These are phyloP conservation scores for Mallotus nudiflorus DNA, from an alignment of 345 rosid genomes.

Conservation along the genomic window DNA sequence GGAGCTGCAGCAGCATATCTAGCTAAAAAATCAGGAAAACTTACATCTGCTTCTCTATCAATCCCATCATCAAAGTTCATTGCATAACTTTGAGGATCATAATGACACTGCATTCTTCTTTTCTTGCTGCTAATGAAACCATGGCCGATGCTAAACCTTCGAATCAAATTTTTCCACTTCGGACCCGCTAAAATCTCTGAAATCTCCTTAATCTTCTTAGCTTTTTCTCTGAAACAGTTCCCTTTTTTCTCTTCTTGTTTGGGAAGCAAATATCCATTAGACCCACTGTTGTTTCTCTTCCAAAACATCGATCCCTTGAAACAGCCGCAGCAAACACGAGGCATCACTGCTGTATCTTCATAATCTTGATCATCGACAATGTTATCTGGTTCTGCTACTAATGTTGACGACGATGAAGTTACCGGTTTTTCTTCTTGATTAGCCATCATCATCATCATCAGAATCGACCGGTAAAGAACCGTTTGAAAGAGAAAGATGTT, in stretches of 20 bases:
- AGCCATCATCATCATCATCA: background rate
- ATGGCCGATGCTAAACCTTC: slow-evolving; percentile 36
- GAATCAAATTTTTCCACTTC: slow-evolving; percentile 62
- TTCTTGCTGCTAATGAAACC: slow-evolving; percentile 34
- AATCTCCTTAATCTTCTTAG: slow-evolving; percentile 40
- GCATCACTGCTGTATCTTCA: slow-evolving; percentile 22
- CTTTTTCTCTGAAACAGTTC: slow-evolving; percentile 35
- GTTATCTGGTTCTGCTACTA: background rate
- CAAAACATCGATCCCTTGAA: slow-evolving; percentile 21
- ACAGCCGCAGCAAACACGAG: slow-evolving; percentile 43
- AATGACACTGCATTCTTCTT: slow-evolving; percentile 40
- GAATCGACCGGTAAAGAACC: too few relatives aligned
- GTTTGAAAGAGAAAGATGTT: too few relatives aligned
- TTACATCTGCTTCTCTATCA: slow-evolving; percentile 13
- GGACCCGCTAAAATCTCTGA: slow-evolving; percentile 61
- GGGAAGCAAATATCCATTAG: slow-evolving; percentile 6
- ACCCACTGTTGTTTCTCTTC: slow-evolving; percentile 11
- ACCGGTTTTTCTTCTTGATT: background rate
- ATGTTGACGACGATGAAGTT: background rate
- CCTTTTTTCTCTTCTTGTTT: slow-evolving; percentile 24
- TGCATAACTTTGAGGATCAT: slow-evolving; percentile 64
- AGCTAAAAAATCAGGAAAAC: slow-evolving; percentile 32
- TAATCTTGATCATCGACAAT: slow-evolving; percentile 38
- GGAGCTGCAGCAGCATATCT: slow-evolving; percentile 40
- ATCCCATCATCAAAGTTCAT: slow-evolving; percentile 74